phyloP scores from a whole-genome alignment of 306 rosid genomes.

The Vigna nakashimae region DNA sequence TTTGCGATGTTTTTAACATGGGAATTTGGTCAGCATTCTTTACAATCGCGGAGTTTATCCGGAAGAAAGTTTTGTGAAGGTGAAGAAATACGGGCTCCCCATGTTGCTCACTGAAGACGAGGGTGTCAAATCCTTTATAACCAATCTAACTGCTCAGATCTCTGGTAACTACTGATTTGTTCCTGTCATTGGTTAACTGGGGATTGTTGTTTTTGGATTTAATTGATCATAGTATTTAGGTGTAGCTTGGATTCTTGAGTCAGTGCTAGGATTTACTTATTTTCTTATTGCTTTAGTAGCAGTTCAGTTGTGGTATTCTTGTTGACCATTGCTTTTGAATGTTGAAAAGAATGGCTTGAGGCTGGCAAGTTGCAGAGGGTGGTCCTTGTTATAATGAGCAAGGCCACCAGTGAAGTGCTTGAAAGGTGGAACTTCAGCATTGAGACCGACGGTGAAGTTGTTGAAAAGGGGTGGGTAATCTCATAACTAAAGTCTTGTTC shows the following conservation, averaged over 20 bases:
- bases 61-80: slow-evolving; percentile 89
- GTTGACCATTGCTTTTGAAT: slow-evolving; percentile 35
- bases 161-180: slow-evolving; percentile 60
- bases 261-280: neutral
- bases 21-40: slow-evolving; percentile 63
- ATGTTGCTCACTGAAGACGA: slow-evolving; percentile 95
- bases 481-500: neutral
- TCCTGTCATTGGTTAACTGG: neutral
- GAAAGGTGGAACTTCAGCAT: slow-evolving; percentile 99
- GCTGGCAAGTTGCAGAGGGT: slow-evolving; percentile 96
- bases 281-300: neutral
- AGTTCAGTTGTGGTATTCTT: neutral
- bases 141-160: slow-evolving; percentile 80
- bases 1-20: neutral
- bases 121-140: slow-evolving; percentile 82
- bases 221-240: neutral
- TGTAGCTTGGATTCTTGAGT: neutral
- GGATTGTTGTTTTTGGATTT: neutral
- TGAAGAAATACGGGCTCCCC: slow-evolving; percentile 96
- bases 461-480: slow-evolving; percentile 90
- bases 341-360: slow-evolving; percentile 90
- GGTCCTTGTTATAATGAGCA: slow-evolving; percentile 77
- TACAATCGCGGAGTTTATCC: slow-evolving; percentile 95
- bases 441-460: slow-evolving; percentile 86
- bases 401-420: slow-evolving; percentile 78